phyloP scores from a whole-genome alignment of 208 protist species.

The Leishmania aethiopica region DNA sequence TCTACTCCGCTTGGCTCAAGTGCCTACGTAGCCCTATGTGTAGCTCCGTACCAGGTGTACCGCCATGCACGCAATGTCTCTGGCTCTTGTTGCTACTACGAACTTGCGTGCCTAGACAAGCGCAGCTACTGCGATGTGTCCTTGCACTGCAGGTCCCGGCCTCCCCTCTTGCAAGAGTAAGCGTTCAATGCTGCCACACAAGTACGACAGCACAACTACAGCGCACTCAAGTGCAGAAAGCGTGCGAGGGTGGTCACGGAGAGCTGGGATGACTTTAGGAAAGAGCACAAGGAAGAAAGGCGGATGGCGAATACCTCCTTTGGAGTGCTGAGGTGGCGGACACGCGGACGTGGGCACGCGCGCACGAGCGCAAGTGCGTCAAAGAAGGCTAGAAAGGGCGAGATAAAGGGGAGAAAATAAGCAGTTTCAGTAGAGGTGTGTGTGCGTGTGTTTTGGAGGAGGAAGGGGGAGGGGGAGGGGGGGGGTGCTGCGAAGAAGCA shows the following conservation, averaged over 20 bases:
- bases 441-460: background rate
- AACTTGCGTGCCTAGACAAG: background rate
- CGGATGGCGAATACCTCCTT: background rate
- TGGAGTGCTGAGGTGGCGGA: background rate
- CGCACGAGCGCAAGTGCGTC: background rate
- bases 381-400: background rate
- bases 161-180: background rate
- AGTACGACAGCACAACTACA: background rate
- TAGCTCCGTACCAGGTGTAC: background rate
- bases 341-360: background rate
- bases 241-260: background rate
- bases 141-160: background rate
- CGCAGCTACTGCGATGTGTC: background rate
- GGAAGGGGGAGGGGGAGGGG: background rate
- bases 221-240: background rate
- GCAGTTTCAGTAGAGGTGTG: background rate
- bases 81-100: background rate
- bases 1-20: no score
- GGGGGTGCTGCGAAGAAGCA: background rate
- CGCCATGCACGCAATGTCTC: background rate
- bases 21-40: no score
- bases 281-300: background rate
- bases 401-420: no score
- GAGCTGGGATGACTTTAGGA: background rate
- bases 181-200: background rate